Evolutionary conservation across 805 yeast genomes (phyloP).

Genomic region (Teunomyces panamensis): DNA sequence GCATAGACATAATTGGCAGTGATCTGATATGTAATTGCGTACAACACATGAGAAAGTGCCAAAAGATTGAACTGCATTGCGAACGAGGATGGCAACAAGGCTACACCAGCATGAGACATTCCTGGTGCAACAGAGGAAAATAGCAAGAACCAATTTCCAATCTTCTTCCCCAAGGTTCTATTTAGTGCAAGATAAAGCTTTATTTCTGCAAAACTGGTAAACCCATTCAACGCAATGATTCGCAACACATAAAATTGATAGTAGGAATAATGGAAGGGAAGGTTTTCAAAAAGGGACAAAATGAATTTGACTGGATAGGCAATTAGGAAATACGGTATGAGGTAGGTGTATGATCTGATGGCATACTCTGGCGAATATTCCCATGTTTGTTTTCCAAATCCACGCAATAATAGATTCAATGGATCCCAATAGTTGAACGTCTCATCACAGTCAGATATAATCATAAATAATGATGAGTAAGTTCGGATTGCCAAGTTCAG

Average conservation of each 20-base stretch:
- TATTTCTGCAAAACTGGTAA: conserved; percentile 50
- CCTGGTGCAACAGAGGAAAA: conserved; percentile 70
- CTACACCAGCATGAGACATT: conserved; percentile 82
- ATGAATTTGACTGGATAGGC: conserved; percentile 19
- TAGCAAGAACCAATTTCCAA: conserved; percentile 62
- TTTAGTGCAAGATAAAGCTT: conserved; percentile 44
- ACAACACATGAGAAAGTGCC: conserved; percentile 40
- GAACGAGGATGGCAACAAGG: conserved; percentile 80
- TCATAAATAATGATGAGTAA: conserved; percentile 51
- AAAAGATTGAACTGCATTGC: conserved; percentile 51
- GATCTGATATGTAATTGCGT: conserved; percentile 14
- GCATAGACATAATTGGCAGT: conserved; percentile 17
- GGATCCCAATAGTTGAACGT: conserved; percentile 95
- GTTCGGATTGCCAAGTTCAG: conserved; percentile 19
- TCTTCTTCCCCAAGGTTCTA: conserved; percentile 27
- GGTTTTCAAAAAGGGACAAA: conserved; percentile 4
- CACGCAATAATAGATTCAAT: conserved; percentile 68
- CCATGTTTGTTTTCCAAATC: conserved; percentile 94
- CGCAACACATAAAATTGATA: conserved; percentile 56
- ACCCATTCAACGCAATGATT: conserved; percentile 32
- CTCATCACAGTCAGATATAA: conserved; percentile 91
- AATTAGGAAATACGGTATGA: conserved; percentile 47
- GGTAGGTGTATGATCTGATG: conserved; percentile 80
- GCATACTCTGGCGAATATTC: conserved; percentile 90
- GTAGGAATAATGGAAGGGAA: conserved; percentile 17